Base-by-base conservation (phyloP, 352 stramenopile species). In the Phytophthora idaei region DNA sequence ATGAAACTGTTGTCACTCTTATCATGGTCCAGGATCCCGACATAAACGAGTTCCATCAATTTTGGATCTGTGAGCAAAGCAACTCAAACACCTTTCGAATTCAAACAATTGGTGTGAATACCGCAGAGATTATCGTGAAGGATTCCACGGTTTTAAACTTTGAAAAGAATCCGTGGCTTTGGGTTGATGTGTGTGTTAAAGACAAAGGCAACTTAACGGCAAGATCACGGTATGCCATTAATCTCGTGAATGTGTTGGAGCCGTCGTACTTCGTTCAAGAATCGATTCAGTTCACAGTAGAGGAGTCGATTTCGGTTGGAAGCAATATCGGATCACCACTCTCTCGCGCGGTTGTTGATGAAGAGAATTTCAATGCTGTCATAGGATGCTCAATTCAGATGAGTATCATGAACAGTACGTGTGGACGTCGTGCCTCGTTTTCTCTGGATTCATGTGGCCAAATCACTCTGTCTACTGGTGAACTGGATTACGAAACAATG, bases 221-320 rank as follows among this genome's bases (percentile, higher is more conserved):
- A 28, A 64, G 52, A 27, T 44, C 60, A 0, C 67, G 79, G 37
- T 57, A 85, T 10, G 49, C 12, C 2, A 36, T 87, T 1, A 58
- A 55, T 21, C 60, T 90, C 17, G 9, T 65, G 1, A 87, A 90
- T 41, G 78, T 90, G n/a, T 81, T 76, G 21, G 81, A 90, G 44
- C 70, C 78, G 0, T 72, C 78, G 11, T 78, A 66, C 3, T 87
- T 90, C 37, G 72, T 54, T 0, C 54, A 66, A 7, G 50, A 71
- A 7, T 25, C 57, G 1, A 37, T 85, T n/a, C 52, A 60, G 5
- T 71, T 87, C 27, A 29, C 37, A 3, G 55, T 79, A 9, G 42
- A 52, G 1, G 81, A 90, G 56, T 69, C 80, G 4, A 32, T 75
- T 48, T 36, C 8, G 2, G 47, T 49, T 59, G 53, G 9, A 5